Evolutionary conservation across 2,329 filamentous ascomycete species (phyloP).

Genomic region (Sclerotinia minor): DNA sequence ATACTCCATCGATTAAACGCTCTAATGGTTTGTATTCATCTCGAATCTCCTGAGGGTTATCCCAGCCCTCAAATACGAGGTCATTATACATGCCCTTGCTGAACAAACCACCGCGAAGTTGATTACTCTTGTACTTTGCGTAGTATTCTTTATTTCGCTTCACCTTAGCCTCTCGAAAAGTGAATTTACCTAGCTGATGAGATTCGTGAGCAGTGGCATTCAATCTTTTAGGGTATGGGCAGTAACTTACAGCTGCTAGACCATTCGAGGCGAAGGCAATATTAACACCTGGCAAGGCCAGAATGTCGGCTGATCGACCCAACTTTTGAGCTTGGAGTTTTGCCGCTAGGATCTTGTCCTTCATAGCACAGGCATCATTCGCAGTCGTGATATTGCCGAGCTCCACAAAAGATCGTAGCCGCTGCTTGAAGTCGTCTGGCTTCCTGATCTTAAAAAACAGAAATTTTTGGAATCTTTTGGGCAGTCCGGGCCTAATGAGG

Average conservation of each 20-base stretch:
- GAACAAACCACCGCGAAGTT: constrained; percentile 12
- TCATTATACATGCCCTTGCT: constrained; percentile 14
- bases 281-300: constrained; percentile 12
- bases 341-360: background rate
- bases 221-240: background rate
- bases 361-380: constrained; percentile 13
- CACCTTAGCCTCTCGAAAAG: background rate
- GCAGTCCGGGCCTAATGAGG: background rate
- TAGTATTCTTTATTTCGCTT: background rate
- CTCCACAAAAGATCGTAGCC: background rate
- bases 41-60: constrained; percentile 14
- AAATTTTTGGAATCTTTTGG: constrained; percentile 9
- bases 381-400: constrained; percentile 4
- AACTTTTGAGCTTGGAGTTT: background rate
- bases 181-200: constrained; percentile 3
- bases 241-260: constrained; percentile 7
- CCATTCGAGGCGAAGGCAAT: constrained; percentile 2
- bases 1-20: constrained; percentile 9
- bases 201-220: background rate
- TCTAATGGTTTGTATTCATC: background rate
- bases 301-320: background rate
- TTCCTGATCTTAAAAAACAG: constrained; percentile 16
- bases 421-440: constrained; percentile 8
- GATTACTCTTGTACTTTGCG: background rate
- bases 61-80: constrained; percentile 9